These are phyloP conservation scores for Dactylorhiza incarnata DNA, from an alignment of 106 monocot genomes.

Conservation along the genomic window DNA sequence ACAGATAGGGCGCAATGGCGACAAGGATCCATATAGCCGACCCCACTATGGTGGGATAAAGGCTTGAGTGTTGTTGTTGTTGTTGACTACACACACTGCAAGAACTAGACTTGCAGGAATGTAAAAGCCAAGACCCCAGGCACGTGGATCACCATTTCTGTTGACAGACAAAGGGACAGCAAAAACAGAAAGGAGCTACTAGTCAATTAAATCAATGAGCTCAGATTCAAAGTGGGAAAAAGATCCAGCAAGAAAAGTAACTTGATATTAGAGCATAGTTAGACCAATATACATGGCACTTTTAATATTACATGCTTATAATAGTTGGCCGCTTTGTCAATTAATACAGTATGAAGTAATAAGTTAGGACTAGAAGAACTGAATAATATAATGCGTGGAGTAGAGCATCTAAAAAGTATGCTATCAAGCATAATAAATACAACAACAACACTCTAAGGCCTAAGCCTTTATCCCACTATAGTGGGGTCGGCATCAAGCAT, in stretches of 20 bases:
- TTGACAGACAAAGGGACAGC: not conserved
- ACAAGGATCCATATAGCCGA: too few species aligned
- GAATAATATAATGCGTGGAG: not conserved
- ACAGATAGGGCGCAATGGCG: too few species aligned
- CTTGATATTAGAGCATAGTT: not conserved
- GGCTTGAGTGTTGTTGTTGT: too few species aligned
- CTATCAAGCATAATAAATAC: not conserved
- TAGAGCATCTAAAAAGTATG: not conserved
- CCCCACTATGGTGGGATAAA: too few species aligned
- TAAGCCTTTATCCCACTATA: not conserved
- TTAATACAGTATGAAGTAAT: not conserved
- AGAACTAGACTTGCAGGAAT: not conserved
- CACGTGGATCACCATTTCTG: not conserved
- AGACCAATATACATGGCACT: not conserved
- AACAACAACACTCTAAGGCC: too few species aligned
- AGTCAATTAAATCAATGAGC: not conserved
- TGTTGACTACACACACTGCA: not conserved
- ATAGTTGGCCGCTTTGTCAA: not conserved
- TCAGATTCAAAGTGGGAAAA: not conserved
- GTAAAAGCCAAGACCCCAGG: not conserved
- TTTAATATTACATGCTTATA: not conserved
- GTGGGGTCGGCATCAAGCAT: not conserved
- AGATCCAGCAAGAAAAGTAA: not conserved
- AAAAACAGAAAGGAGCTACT: not conserved
- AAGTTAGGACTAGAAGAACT: not conserved